A percentile compares a stretch with the other conserved stretches of the same genome.
Conservation (phyloP, 768 basidiomycete genomes). For the Sarcodon sp. region DNA sequence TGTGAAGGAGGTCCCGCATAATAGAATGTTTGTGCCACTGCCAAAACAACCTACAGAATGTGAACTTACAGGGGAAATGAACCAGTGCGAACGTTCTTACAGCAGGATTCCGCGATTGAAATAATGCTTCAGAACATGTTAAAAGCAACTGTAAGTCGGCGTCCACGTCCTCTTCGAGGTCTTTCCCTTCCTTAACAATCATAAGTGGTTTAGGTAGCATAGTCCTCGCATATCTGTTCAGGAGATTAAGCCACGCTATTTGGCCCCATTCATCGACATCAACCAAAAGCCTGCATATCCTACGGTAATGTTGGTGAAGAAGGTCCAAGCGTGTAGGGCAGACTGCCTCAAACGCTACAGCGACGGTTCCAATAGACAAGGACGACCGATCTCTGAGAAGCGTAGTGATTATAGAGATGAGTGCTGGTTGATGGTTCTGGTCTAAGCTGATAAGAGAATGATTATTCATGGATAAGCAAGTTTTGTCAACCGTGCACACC, state of each 20-base stretch:
- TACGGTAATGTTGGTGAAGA: slow-evolving; percentile 79
- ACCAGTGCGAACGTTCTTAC: slow-evolving; percentile 27
- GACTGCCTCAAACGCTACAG: slow-evolving; percentile 77
- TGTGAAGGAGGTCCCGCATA: slow-evolving; percentile 53
- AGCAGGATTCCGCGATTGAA: slow-evolving; percentile 81
- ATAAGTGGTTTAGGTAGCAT: slow-evolving; percentile 61
- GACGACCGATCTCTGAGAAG: slow-evolving; percentile 70
- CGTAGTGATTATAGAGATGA: slow-evolving; percentile 55
- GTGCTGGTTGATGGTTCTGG: slow-evolving; percentile 49
- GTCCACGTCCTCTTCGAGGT: slow-evolving; percentile 53
- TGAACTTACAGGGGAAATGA: background rate
- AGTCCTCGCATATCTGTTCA: slow-evolving; percentile 69
- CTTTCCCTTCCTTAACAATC: slow-evolving; percentile 16
- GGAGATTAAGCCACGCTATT: slow-evolving; percentile 60
- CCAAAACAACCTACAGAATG: slow-evolving; percentile 57
- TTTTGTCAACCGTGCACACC: slow-evolving; percentile 28
- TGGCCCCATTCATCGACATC: slow-evolving; percentile 99
- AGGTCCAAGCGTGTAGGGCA: slow-evolving; percentile 82
- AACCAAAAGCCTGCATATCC: slow-evolving; percentile 69
- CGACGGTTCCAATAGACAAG: slow-evolving; percentile 76
- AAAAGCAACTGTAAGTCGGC: slow-evolving; percentile 67
- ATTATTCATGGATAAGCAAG: slow-evolving; percentile 5
- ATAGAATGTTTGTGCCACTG: slow-evolving; percentile 60
- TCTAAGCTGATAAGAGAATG: slow-evolving; percentile 45
- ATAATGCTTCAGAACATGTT: slow-evolving; percentile 57